Conservation (phyloP, 257 asterid species). For the Marsdenia floribunda region DNA sequence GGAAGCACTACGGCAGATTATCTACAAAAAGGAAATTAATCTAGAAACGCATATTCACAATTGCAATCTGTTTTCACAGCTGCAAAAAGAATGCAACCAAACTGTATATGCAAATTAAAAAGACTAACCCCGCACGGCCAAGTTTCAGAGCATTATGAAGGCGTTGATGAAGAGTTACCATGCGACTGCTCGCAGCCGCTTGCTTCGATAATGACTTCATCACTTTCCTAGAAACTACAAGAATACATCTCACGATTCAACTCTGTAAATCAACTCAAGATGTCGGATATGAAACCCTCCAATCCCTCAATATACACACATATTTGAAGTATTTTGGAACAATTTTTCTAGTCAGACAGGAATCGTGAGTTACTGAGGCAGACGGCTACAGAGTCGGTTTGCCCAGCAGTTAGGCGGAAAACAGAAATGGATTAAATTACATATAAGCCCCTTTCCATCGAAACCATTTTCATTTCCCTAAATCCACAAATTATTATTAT, state of each 20-base stretch:
- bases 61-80: not conserved
- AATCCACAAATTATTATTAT: too few relatives aligned
- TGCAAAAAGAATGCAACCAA: not conserved
- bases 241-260: not conserved
- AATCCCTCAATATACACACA: not conserved
- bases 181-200: conserved; percentile 10
- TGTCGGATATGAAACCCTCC: not conserved
- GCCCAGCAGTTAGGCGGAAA: not conserved
- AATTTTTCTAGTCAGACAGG: not conserved
- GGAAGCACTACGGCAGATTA: not conserved
- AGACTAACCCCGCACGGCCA: conserved; percentile 4
- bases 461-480: too few relatives aligned
- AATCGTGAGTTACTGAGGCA: too few relatives aligned
- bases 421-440: too few relatives aligned
- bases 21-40: too few relatives aligned
- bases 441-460: too few relatives aligned
- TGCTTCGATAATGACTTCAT: conserved; percentile 9
- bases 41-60: not conserved
- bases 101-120: not conserved
- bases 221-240: not conserved
- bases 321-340: not conserved
- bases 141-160: conserved; percentile 16
- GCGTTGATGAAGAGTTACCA: conserved; percentile 17
- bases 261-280: not conserved
- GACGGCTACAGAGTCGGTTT: not conserved